Evolutionary conservation across 352 stramenopile species (phyloP).

Genomic region (Elongisporangium undulatum): DNA sequence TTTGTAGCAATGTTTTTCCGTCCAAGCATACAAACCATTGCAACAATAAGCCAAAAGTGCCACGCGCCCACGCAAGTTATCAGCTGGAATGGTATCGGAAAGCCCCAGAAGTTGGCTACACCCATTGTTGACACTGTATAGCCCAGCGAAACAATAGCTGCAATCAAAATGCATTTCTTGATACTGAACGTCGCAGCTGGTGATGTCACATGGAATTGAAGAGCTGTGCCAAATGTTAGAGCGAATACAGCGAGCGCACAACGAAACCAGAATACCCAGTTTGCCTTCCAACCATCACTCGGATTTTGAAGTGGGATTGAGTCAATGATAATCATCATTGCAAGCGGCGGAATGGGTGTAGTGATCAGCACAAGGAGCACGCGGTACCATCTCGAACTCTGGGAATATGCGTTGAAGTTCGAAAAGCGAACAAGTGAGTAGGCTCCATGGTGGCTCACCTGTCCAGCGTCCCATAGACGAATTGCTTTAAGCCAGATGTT

Average conservation of each 20-base stretch:
- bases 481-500: too few relatives aligned
- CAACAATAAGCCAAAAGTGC: background rate
- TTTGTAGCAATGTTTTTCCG: background rate
- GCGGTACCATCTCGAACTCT: background rate
- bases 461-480: too few relatives aligned
- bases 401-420: too few relatives aligned
- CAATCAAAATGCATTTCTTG: conserved; percentile 5
- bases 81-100: conserved; percentile 22
- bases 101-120: conserved; percentile 13
- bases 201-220: conserved; percentile 12
- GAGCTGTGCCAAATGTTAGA: conserved; percentile 8
- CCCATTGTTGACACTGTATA: conserved; percentile 4
- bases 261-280: conserved; percentile 1
- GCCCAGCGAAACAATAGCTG: conserved; percentile 1
- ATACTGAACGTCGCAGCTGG: background rate
- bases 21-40: background rate
- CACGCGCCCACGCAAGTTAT: conserved; percentile 1
- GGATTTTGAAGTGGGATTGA: conserved; percentile 8
- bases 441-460: too few relatives aligned
- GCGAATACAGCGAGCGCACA: conserved; percentile 7
- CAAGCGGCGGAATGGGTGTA: conserved; percentile 8
- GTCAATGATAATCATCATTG: conserved; percentile 8
- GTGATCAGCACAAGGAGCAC: conserved; percentile 8
- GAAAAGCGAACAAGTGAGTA: too few relatives aligned
- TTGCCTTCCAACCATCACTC: conserved; percentile 8